Evolutionary conservation across 768 basidiomycete species (phyloP).

Genomic region (Boletus rex-veris): DNA sequence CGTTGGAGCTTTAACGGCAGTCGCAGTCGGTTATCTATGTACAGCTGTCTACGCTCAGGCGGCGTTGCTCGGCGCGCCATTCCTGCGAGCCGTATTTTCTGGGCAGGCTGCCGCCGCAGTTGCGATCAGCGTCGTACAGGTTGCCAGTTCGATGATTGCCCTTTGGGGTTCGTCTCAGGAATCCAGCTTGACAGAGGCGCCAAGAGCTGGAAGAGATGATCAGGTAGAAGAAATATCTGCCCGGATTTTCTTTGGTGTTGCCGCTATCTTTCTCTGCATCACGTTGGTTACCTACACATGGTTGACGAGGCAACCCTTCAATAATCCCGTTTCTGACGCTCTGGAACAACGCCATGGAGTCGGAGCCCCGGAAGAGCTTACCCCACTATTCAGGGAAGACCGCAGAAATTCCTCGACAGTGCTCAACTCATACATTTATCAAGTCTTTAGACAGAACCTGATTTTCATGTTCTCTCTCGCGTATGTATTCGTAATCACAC

Average conservation of each 20-base stretch:
- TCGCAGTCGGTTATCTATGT: background rate
- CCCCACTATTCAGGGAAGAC: background rate
- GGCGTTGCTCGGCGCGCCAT: background rate
- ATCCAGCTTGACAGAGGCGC: background rate
- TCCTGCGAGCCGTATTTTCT: background rate
- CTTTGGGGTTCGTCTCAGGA: background rate
- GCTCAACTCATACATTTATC: background rate
- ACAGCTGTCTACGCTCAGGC: background rate
- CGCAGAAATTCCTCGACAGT: background rate
- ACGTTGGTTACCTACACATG: background rate
- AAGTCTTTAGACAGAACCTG: background rate
- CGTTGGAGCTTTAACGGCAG: background rate
- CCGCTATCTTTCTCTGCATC: background rate
- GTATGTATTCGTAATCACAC: background rate
- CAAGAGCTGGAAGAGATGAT: background rate
- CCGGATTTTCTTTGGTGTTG: background rate
- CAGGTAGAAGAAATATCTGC: background rate
- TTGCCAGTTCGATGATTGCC: background rate
- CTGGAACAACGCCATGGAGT: background rate
- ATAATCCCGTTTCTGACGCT: background rate
- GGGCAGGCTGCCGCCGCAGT: background rate
- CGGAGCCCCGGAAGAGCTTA: background rate
- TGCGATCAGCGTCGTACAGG: background rate
- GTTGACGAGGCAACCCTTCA: background rate
- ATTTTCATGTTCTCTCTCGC: constrained; percentile 1